Percentiles rank a stretch among this genome's conserved stretches.
Conservation (phyloP, 208 protist species). For the Trichomonas vaginalis region DNA sequence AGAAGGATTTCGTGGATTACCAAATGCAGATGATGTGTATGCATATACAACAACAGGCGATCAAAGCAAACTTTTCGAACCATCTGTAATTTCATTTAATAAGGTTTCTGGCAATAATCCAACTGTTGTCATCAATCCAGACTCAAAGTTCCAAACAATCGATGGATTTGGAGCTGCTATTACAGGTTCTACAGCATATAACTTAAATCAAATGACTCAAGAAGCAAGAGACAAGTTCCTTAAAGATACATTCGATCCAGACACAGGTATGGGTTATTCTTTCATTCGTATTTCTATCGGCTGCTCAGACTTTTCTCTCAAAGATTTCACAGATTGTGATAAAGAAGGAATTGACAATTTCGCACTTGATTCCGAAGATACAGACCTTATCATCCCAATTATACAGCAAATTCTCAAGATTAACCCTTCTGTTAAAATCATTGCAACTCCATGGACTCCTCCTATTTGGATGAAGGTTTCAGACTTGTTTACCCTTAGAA, state of each 20-base stretch:
- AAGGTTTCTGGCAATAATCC: neutral
- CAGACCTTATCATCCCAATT: neutral
- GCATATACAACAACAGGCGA: neutral
- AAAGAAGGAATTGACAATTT: neutral
- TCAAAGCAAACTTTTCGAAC: neutral
- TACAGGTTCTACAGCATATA: neutral
- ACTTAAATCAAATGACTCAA: neutral
- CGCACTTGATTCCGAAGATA: neutral
- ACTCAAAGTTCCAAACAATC: neutral
- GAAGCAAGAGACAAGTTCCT: neutral
- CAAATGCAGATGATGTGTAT: neutral
- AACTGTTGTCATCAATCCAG: neutral
- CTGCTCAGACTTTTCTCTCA: neutral
- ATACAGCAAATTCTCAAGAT: neutral
- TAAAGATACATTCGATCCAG: neutral
- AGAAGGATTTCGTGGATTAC: too few species aligned
- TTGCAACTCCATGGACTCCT: neutral
- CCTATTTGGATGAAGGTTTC: neutral
- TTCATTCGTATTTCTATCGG: neutral
- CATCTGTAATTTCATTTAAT: neutral
- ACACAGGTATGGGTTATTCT: neutral
- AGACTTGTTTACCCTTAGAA: neutral
- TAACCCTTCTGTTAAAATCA: neutral
- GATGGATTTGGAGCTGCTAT: slow-evolving; percentile 2
- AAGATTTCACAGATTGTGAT: slow-evolving; percentile 13